Base-by-base conservation (phyloP, 2,329 filamentous ascomycete species). In the Pestalotiopsis sp. region DNA sequence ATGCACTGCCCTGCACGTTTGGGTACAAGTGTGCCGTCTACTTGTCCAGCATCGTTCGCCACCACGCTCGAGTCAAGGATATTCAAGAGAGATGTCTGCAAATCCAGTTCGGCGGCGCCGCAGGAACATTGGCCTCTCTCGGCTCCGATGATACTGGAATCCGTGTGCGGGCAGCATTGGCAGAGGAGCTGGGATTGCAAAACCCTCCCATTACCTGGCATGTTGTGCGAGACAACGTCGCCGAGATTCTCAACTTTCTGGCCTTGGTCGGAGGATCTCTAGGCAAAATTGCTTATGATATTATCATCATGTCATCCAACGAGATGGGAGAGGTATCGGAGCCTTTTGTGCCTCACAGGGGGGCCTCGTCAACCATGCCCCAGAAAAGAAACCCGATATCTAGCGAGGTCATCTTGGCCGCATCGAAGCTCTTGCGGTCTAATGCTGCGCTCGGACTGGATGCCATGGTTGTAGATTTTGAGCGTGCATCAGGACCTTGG, bases 321-420 rank as follows among this genome's bases (percentile, higher is more conserved):
- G 86, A 89, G 70, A 74, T 87, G 17, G 79, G 80, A 2, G 83
- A 88, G 73, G 84, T 88, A 2, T 81, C 84, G 0, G 86, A 88
- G 73, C 86, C 86, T 0, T 88, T 84, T 62, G 83, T 86, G 1
- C 82, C 84, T 2, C 84, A 87, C 69, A 80, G 85, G 6, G 86
- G 86, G 0, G 84, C 85, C 1, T 85, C 82, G 0, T 86, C 82
- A 0, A 88, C 86, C 0, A 88, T 88, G 86, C 85, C 86, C 2
- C 85, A 88, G 73, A 88, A 89, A 75, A 80, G 86, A 4, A 88
- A 89, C 61, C 86, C 86, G 1, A 88, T 89, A 38, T 87, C 85
- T 0, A 85, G 84, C 71, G 86, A 88, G 69, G 82, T 87, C 3
- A 85, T 88, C 4, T 76, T 88, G 0, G 86, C 86, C 0, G 82